A percentile compares a stretch with the other conserved stretches of the same genome.
Evolutionary conservation across 1,284 basidiomycete genomes (phyloP).

Genomic region (Tilletia walkeri): DNA sequence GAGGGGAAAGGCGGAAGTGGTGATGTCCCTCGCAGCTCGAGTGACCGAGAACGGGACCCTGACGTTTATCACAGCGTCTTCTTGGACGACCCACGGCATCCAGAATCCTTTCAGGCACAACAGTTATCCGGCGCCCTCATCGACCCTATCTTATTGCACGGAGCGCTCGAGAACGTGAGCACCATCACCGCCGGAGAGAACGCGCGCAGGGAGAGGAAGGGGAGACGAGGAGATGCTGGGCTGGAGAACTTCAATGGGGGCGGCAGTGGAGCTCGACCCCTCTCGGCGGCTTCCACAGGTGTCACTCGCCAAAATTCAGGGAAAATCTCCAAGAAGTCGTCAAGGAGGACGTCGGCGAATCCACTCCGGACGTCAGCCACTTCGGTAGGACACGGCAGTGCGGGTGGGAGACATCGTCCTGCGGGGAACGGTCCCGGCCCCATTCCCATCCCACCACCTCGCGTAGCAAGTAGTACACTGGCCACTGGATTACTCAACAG

Average conservation of each 20-base stretch:
- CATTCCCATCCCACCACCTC: not conserved
- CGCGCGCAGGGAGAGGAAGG: not conserved
- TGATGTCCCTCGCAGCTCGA: not conserved
- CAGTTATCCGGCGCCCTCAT: constrained; percentile 1
- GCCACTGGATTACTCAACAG: not conserved
- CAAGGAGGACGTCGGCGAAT: not conserved
- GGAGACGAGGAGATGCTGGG: not conserved
- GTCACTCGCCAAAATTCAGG: not conserved
- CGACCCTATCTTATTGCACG: not conserved
- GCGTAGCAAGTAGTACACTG: not conserved
- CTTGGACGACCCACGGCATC: constrained; percentile 1
- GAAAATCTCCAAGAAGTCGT: not conserved
- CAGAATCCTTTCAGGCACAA: not conserved
- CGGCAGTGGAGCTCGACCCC: not conserved
- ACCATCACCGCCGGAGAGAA: not conserved
- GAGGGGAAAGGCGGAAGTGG: not conserved
- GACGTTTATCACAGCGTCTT: not conserved
- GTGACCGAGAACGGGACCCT: not conserved
- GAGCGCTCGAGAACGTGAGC: constrained; percentile 3
- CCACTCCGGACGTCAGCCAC: constrained; percentile 7
- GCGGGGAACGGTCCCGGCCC: not conserved
- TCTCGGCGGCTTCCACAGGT: not conserved
- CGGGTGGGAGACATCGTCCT: not conserved
- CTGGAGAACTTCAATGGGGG: not conserved
- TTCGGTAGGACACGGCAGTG: not conserved